Conservation (phyloP, 495 filamentous ascomycete genomes). For the Rusavskia elegans region DNA sequence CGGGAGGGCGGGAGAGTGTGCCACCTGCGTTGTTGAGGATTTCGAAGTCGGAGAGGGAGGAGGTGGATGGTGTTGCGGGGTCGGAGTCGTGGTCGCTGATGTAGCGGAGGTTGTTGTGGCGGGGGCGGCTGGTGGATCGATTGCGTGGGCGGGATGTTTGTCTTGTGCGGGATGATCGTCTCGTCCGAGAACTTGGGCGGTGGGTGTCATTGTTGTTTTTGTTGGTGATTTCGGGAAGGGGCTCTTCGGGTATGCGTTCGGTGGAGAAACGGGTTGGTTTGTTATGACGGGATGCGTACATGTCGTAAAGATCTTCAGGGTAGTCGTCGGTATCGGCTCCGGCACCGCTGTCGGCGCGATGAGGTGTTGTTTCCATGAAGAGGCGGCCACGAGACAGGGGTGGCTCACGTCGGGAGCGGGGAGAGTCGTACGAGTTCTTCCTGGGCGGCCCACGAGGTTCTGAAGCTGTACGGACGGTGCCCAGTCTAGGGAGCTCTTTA, state of each 20-base stretch:
- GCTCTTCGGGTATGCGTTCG: constrained; percentile 3
- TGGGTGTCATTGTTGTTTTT: constrained; percentile 15
- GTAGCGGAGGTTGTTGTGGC: constrained; percentile 11
- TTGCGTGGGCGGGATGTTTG: constrained; percentile 1
- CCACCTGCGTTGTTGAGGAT: constrained; percentile 38
- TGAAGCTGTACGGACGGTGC: constrained; percentile 37
- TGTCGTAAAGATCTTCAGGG: constrained; percentile 43
- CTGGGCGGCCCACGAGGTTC: constrained; percentile 31
- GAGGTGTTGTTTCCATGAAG: constrained; percentile 18
- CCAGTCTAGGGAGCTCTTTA: constrained; percentile 29
- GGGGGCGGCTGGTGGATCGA: constrained; percentile 1
- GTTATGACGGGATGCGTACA: constrained; percentile 19
- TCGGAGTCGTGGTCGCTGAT: constrained; percentile 52
- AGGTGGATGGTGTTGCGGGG: constrained; percentile 3
- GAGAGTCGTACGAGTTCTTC: not conserved
- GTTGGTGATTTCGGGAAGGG: constrained; percentile 37
- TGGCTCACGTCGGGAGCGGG: constrained; percentile 7
- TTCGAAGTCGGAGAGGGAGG: constrained; percentile 41
- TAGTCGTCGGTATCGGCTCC: constrained; percentile 43
- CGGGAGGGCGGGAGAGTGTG: constrained; percentile 22
- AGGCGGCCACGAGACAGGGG: constrained; percentile 7
- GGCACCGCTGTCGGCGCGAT: constrained; percentile 16
- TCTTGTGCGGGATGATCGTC: not conserved
- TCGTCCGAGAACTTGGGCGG: constrained; percentile 2
- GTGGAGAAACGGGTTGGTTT: constrained; percentile 6